Evolutionary conservation across 2,329 filamentous ascomycete species (phyloP).

Genomic region (Cladosporium sp.): DNA sequence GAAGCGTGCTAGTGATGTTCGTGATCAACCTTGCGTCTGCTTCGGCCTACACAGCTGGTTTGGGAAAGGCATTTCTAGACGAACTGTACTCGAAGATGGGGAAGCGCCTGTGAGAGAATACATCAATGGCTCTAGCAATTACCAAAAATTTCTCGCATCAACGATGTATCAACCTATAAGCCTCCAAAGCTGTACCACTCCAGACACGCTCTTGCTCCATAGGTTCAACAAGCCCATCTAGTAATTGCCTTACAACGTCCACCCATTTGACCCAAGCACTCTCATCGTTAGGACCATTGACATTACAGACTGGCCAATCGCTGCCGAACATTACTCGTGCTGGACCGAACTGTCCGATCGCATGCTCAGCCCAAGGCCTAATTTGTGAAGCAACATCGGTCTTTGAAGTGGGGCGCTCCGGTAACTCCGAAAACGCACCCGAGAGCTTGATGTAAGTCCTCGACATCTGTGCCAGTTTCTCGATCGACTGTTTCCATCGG

Average conservation of each 20-base stretch:
- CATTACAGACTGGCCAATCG: constrained; percentile 89
- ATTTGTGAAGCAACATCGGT: constrained; percentile 58
- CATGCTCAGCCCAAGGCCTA: constrained; percentile 66
- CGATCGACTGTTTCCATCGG: constrained; percentile 67
- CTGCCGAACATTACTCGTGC: constrained; percentile 80
- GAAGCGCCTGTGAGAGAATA: too few species aligned
- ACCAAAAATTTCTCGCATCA: too few species aligned
- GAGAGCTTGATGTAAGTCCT: constrained; percentile 89
- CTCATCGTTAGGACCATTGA: constrained; percentile 53
- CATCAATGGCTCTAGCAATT: too few species aligned
- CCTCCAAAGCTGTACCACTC: constrained; percentile 65
- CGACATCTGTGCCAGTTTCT: constrained; percentile 59
- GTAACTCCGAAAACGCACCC: constrained; percentile 77
- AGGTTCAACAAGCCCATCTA: constrained; percentile 49
- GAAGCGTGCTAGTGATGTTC: too few species aligned
- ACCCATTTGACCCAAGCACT: constrained; percentile 74
- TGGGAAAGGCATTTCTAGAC: too few species aligned
- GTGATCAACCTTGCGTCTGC: too few species aligned
- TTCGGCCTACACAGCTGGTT: too few species aligned
- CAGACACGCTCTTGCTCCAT: constrained; percentile 66
- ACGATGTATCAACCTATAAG: constrained; percentile 48
- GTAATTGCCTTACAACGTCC: constrained; percentile 62
- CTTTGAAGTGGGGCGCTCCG: constrained; percentile 42
- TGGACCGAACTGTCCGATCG: constrained; percentile 69
- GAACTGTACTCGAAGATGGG: too few species aligned